phyloP scores from a whole-genome alignment of 2,329 filamentous ascomycete species.

The Trichophyton benhamiae region DNA sequence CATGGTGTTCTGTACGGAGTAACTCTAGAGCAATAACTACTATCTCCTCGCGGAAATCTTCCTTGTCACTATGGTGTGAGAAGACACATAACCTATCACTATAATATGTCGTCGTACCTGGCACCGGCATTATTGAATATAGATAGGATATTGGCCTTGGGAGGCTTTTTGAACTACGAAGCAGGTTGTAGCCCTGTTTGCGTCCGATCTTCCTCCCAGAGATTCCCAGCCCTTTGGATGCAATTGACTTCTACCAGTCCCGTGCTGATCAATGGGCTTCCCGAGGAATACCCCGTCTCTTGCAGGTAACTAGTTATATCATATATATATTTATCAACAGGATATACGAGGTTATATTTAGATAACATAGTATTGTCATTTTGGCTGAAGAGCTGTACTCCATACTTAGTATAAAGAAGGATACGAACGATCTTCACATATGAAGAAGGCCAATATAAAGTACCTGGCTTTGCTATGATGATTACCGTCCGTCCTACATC shows the following conservation, averaged over 20 bases:
- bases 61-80: too few relatives aligned
- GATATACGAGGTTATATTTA: background rate
- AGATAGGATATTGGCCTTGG: too few relatives aligned
- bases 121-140: too few relatives aligned
- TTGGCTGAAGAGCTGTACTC: background rate
- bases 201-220: background rate
- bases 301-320: background rate
- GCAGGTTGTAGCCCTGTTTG: too few relatives aligned
- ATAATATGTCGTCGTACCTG: too few relatives aligned
- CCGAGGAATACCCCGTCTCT: background rate
- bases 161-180: too few relatives aligned
- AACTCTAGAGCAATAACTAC: too few relatives aligned
- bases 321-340: background rate
- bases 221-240: background rate
- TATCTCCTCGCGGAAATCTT: too few relatives aligned
- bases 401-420: too few relatives aligned
- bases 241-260: background rate
- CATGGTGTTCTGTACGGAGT: too few relatives aligned
- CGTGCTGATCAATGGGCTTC: background rate
- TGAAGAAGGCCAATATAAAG: background rate
- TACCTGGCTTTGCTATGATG: too few relatives aligned
- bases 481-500: background rate
- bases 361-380: background rate
- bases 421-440: background rate
- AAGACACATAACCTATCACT: too few relatives aligned